phyloP scores from a whole-genome alignment of 192 early-diverging fungal species.

The Coemansia erecta region DNA sequence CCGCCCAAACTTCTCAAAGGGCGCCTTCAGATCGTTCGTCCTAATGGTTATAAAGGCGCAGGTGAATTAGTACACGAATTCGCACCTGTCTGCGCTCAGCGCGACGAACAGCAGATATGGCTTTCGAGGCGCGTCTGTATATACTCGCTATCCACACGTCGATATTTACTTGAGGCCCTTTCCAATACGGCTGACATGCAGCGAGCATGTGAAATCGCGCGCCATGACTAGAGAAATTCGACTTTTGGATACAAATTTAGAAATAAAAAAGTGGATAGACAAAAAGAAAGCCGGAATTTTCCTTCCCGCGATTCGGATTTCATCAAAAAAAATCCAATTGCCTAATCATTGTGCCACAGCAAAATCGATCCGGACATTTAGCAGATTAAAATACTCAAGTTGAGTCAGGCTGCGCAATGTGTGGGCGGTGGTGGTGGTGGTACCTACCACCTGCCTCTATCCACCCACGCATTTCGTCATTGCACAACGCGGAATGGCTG shows the following conservation, averaged over 20 bases:
- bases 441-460: too few species aligned
- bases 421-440: too few species aligned
- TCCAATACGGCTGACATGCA: conserved; percentile 50
- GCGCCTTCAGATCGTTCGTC: conserved; percentile 26
- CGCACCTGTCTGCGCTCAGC: not conserved
- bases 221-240: conserved; percentile 17
- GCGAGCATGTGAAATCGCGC: conserved; percentile 51
- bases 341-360: too few species aligned
- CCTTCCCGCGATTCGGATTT: too few species aligned
- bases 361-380: not conserved
- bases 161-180: conserved; percentile 45
- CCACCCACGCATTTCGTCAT: too few species aligned
- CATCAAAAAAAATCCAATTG: too few species aligned
- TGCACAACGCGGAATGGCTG: too few species aligned
- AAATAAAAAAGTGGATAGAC: not conserved
- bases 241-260: not conserved
- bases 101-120: not conserved
- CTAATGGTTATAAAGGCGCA: conserved; percentile 13
- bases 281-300: not conserved
- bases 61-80: conserved; percentile 9
- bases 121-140: not conserved
- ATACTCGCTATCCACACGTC: too few species aligned
- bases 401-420: not conserved
- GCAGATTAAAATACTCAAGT: not conserved
- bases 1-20: conserved; percentile 45